Percentiles rank a stretch among this genome's conserved stretches.
phyloP scores from a whole-genome alignment of 306 rosid genomes.

The Sicyos edulis region DNA sequence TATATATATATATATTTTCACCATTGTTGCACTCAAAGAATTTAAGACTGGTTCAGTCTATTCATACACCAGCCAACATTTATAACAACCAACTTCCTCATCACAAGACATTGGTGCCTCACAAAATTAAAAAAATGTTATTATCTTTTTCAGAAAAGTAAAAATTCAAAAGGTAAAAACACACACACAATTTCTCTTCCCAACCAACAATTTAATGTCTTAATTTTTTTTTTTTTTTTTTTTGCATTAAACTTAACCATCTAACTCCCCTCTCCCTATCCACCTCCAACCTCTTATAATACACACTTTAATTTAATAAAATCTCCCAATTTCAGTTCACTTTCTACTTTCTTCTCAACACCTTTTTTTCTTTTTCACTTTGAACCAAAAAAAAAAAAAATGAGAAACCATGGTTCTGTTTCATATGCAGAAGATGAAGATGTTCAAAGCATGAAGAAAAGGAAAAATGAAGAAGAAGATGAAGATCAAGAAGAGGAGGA shows the following conservation, averaged over 20 bases:
- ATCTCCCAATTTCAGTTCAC: neutral
- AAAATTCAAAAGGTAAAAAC: neutral
- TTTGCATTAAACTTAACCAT: constrained; percentile 10
- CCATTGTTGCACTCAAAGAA: neutral
- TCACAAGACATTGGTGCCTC: constrained; percentile 7
- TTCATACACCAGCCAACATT: neutral
- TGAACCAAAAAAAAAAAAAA: neutral
- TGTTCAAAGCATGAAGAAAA: constrained; percentile 4
- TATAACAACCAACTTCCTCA: neutral
- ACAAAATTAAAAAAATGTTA: neutral
- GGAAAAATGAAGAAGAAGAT: constrained; percentile 15
- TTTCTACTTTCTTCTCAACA: neutral
- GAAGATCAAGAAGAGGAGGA: neutral
- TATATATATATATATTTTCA: too few species aligned
- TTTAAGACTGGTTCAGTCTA: neutral
- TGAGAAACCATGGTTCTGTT: constrained; percentile 20
- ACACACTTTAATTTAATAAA: neutral
- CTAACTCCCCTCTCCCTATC: constrained; percentile 17
- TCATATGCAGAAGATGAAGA: constrained; percentile 4
- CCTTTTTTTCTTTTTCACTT: neutral
- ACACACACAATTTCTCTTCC: neutral
- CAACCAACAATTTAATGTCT: neutral
- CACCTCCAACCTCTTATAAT: constrained; percentile 3
- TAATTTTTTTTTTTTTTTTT: neutral
- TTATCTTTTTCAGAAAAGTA: neutral